Base-by-base conservation (phyloP, 1,139 yeast species). In the Magnusiomyces ingens region DNA sequence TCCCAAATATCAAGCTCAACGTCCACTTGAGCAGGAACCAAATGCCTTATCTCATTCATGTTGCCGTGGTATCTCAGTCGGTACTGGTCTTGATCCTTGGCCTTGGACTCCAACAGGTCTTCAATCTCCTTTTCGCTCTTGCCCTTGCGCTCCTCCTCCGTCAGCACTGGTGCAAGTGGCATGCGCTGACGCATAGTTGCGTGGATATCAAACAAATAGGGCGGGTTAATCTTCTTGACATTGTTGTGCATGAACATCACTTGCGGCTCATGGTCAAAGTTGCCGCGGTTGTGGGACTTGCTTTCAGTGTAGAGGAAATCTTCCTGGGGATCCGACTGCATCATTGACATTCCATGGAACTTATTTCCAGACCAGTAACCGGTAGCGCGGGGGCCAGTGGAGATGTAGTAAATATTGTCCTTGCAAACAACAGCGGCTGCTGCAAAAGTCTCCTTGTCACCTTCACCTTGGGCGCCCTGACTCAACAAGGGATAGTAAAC, bases 401-500 rank as follows among this genome's bases (percentile, higher is more conserved):
- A 77, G n/a, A 86, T 89, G 67, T 85, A 91, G 64, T 87, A 85
- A 59, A 73, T 84, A 1, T 79, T 74, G 50, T 81, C 77, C 8
- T 73, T 71, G 53, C 84, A 69, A 1, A 85, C 87, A 47, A 78
- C 77, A 0, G 94, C 84, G 0, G 93, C 91, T 0, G 95, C 91
- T 52, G 86, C 72, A 64, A 86, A 89, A 0, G 96, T 87, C 65
- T 89, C 96, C 66, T 88, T 89, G 67, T 89, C 96, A 57, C 96
- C 96, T 71, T 87, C 95, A 45, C 96, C 96, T 55, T 83, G 85
- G 0, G 87, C 81, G 13, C 91, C 91, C 69, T 88, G 95, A 0
- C 93, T 83, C 53, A 89, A 78, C 48, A 89, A 75, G n/a, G 94
- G 94, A 67, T 88, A 89, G 65, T 78, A 89, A 70, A 82, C 81